Base-by-base conservation (phyloP, 108 stramenopile genomes). In the Pseudonitzschia multiseries region DNA sequence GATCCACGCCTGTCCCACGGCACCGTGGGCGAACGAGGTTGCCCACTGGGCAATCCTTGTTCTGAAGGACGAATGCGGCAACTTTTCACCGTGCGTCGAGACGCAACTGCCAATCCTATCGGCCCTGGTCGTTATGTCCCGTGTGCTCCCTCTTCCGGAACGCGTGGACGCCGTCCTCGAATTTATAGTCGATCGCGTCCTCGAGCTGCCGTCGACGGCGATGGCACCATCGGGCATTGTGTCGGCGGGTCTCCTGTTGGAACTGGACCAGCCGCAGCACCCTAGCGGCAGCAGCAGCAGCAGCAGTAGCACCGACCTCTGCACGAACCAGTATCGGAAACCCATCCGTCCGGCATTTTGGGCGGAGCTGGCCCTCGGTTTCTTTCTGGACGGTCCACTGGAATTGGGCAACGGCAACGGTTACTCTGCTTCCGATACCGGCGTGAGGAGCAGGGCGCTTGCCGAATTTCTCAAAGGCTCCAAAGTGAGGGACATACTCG, bases 301-400 rank as follows among this genome's bases (percentile, higher is more conserved):
- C n/a, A n/a, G n/a, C n/a, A n/a, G 29, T 15, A 12, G 10, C 24
- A 26, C 54, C 26, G 10, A 26, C 1, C 10, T 26, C 26, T 70
- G 77, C 9, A 43, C 69, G 42, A 31, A 13, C 1, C 79, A 79
- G 32, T 73, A 81, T 67, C 83, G 86, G 31, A 64, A 72, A 31
- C 92, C 88, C 24, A 71, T 82, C 29, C 76, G 87, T 20, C 72
- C 77, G 17, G 87, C 83, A 2, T 72, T 89, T 17, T 69, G 85
- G 65, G 69, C 81, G 0, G 92, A 93, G 70, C 63, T 88, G 26
- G 88, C 88, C 5, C 65, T 93, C 41, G 69, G 71, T 21, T 80
- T 93, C 26, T 82, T 93, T 71, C 65, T 90, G 46, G 92, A 93
- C 73, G 89, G 88, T 27, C 83, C 69, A 18, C 76, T 76, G 51